These are phyloP conservation scores for Protomyces inundatus DNA, from an alignment of 1,139 yeast species.

Conservation along the genomic window DNA sequence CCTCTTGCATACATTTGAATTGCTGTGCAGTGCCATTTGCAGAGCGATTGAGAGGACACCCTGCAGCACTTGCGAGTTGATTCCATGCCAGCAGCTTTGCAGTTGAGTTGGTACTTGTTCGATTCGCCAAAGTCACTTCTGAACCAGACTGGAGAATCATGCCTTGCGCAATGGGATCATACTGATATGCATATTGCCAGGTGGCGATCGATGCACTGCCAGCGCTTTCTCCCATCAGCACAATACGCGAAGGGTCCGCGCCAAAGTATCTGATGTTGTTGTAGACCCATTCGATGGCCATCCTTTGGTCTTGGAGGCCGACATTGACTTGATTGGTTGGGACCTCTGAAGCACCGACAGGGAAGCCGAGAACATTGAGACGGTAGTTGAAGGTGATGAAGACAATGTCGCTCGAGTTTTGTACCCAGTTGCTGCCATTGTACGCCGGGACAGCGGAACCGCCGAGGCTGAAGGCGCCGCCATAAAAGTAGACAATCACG, in stretches of 20 bases:
- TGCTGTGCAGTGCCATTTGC: not conserved
- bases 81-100: conserved; percentile 15
- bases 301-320: conserved; percentile 39
- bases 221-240: conserved; percentile 42
- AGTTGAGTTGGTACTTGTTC: conserved; percentile 5
- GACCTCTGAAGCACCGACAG: conserved; percentile 19
- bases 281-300: conserved; percentile 41
- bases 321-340: conserved; percentile 35
- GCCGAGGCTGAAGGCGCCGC: conserved; percentile 21
- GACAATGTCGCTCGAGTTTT: conserved; percentile 34
- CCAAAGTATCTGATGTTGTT: conserved; percentile 39
- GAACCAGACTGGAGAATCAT: conserved; percentile 24
- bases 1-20: conserved; percentile 10
- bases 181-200: conserved; percentile 11
- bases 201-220: conserved; percentile 36
- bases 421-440: conserved; percentile 3
- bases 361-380: conserved; percentile 39
- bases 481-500: conserved; percentile 17
- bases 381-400: conserved; percentile 42
- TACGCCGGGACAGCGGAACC: conserved; percentile 3
- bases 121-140: conserved; percentile 11
- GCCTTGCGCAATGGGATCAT: conserved; percentile 16
- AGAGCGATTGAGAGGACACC: conserved; percentile 11
- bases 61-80: conserved; percentile 5
- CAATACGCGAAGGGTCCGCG: conserved; percentile 39